phyloP scores from a whole-genome alignment of 2,329 filamentous ascomycete species.

The Pseudogymnoascus sp. region DNA sequence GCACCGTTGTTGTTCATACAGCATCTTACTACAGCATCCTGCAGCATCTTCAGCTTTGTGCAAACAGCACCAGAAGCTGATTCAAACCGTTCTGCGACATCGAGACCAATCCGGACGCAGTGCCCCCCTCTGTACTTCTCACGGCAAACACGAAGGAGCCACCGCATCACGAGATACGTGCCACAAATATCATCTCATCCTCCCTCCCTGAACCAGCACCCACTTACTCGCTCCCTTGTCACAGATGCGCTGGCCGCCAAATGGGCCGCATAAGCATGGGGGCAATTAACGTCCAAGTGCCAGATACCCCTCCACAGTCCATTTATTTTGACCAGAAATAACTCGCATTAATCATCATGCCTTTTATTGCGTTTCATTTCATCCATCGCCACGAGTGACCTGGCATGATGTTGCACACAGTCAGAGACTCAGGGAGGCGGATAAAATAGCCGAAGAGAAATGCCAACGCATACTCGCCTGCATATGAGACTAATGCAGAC shows the following conservation, averaged over 20 bases:
- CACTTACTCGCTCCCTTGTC: background rate
- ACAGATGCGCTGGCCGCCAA: background rate
- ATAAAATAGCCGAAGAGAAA: slow-evolving; percentile 7
- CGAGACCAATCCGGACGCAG: background rate
- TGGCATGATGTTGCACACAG: slow-evolving; percentile 1
- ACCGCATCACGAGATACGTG: slow-evolving; percentile 5
- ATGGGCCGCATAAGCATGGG: background rate
- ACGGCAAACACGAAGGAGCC: background rate
- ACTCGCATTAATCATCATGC: background rate
- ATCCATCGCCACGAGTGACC: background rate
- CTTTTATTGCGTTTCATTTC: background rate
- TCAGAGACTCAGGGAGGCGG: background rate
- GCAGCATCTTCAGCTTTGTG: slow-evolving; percentile 5
- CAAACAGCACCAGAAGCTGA: slow-evolving; percentile 6
- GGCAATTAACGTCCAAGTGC: background rate
- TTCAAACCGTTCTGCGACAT: background rate
- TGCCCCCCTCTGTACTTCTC: background rate
- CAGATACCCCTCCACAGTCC: background rate
- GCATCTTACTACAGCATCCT: background rate
- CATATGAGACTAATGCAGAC: slow-evolving; percentile 9
- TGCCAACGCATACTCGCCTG: slow-evolving; percentile 8
- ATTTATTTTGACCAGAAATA: background rate
- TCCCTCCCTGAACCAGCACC: background rate
- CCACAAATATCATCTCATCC: slow-evolving; percentile 8
- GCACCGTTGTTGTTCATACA: slow-evolving; percentile 8